Percentiles rank a stretch among this genome's conserved stretches.
Conservation (phyloP, 768 basidiomycete genomes). For the Amanita fuliginea region DNA sequence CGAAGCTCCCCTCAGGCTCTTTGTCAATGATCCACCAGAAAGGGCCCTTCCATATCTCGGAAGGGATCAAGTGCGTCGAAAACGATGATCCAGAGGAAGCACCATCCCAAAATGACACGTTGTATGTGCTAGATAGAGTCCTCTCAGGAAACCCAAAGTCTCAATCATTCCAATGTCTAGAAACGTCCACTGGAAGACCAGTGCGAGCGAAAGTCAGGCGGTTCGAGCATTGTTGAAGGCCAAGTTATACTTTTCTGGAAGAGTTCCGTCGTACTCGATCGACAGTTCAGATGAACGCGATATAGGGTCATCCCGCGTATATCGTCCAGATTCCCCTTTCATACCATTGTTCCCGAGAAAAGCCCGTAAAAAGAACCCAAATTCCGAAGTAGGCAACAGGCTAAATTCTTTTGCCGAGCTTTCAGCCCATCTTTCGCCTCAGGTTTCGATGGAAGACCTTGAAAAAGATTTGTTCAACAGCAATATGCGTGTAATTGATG, state of each 20-base stretch:
- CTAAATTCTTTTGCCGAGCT: not conserved
- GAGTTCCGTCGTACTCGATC: not conserved
- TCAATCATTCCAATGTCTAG: not conserved
- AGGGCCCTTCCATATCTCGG: not conserved
- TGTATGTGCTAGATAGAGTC: not conserved
- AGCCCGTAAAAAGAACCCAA: not conserved
- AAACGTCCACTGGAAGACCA: slow-evolving; percentile 1
- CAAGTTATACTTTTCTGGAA: not conserved
- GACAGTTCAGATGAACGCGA: not conserved
- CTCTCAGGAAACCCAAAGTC: not conserved
- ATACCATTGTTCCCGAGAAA: slow-evolving; percentile 4
- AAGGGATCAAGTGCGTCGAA: not conserved
- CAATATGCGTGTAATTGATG: slow-evolving; percentile 3
- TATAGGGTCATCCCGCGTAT: not conserved
- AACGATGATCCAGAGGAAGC: not conserved
- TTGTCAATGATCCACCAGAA: not conserved
- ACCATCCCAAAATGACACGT: not conserved
- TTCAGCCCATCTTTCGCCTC: not conserved
- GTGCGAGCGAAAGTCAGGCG: not conserved
- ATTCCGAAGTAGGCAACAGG: not conserved
- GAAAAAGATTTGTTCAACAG: slow-evolving; percentile 2
- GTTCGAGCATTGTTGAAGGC: not conserved
- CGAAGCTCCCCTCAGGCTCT: not conserved
- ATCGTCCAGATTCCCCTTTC: not conserved
- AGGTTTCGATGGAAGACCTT: not conserved